Conservation (phyloP, 2,329 filamentous ascomycete species). For the Madurella mycetomatis region DNA sequence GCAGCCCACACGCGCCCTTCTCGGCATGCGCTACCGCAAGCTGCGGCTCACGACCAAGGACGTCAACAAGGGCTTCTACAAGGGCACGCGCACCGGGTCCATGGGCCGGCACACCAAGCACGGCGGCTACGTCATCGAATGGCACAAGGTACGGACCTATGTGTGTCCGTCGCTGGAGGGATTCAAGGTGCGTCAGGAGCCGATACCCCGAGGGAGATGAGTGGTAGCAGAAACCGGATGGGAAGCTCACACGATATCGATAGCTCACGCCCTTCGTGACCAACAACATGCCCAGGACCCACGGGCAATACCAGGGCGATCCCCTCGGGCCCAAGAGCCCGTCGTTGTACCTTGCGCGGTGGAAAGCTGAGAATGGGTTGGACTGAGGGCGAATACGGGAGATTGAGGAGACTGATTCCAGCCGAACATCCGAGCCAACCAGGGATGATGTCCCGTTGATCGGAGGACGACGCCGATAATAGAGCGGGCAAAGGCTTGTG, state of each 20-base stretch:
- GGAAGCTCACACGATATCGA: constrained; percentile 18
- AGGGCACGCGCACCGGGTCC: constrained; percentile 83
- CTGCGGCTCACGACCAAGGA: constrained; percentile 86
- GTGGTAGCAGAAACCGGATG: not conserved
- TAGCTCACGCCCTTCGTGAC: constrained; percentile 82
- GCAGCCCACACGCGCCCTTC: constrained; percentile 65
- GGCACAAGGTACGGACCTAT: constrained; percentile 84
- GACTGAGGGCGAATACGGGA: constrained; percentile 37
- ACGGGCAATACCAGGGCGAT: constrained; percentile 49
- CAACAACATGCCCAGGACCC: constrained; percentile 48
- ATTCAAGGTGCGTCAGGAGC: constrained; percentile 60
- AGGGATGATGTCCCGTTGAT: too few relatives aligned
- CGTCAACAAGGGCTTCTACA: constrained; percentile 92
- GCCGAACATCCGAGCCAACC: too few relatives aligned
- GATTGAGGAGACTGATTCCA: too few relatives aligned
- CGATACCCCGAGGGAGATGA: not conserved
- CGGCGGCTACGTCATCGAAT: constrained; percentile 82
- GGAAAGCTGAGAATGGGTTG: constrained; percentile 64
- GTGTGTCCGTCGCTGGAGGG: constrained; percentile 67
- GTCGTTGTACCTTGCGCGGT: constrained; percentile 58
- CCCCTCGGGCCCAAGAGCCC: constrained; percentile 54
- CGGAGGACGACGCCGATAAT: not conserved
- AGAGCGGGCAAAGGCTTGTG: not conserved
- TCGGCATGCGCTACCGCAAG: constrained; percentile 62
- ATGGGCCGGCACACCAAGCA: constrained; percentile 81